phyloP scores from a whole-genome alignment of 805 yeast genomes.

The Spathaspora hagerdaliae region DNA sequence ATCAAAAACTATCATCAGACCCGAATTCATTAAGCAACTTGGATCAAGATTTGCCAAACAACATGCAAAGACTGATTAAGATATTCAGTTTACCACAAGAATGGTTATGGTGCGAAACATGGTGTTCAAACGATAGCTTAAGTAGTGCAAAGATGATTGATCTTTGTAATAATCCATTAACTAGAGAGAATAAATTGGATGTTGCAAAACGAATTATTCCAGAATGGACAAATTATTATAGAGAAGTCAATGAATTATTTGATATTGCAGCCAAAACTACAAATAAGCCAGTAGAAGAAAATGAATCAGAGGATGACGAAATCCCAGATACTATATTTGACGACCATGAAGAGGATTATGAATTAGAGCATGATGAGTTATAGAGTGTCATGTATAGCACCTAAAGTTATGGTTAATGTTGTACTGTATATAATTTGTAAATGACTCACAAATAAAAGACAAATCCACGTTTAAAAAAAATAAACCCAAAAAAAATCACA shows the following conservation, averaged over 20 bases:
- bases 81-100: slow-evolving; percentile 74
- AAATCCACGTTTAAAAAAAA: too few species aligned
- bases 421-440: too few species aligned
- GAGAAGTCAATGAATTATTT: slow-evolving; percentile 37
- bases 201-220: slow-evolving; percentile 73
- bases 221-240: slow-evolving; percentile 71
- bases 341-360: slow-evolving; percentile 2
- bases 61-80: slow-evolving; percentile 63
- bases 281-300: not conserved
- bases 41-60: slow-evolving; percentile 94
- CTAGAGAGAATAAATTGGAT: slow-evolving; percentile 74
- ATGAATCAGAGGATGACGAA: not conserved
- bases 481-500: not conserved
- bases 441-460: too few species aligned
- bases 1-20: slow-evolving; percentile 77
- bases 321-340: not conserved
- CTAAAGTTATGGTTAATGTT: too few species aligned
- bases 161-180: slow-evolving; percentile 77
- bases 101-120: slow-evolving; percentile 93
- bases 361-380: slow-evolving; percentile 8
- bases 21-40: slow-evolving; percentile 74
- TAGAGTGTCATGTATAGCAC: not conserved
- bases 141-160: slow-evolving; percentile 73
- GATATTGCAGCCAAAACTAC: not conserved
- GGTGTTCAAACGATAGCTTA: slow-evolving; percentile 71